Percentiles rank a stretch among this genome's conserved stretches.
Conservation (phyloP, 2,329 filamentous ascomycete genomes). For the Coleophoma cylindrospora region DNA sequence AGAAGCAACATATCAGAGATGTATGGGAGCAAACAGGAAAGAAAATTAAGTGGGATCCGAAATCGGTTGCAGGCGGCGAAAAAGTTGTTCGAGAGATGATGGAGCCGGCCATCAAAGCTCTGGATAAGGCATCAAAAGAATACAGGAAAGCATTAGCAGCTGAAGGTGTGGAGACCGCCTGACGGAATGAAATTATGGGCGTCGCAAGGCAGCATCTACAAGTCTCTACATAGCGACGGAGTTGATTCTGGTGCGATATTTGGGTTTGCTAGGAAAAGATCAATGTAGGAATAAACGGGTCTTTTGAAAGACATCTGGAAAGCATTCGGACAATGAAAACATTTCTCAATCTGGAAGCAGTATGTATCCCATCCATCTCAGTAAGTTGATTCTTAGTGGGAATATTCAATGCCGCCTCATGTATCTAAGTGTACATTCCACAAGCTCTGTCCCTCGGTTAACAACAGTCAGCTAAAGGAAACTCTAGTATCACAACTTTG, state of each 20-base stretch:
- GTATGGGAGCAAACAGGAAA: conserved; percentile 69
- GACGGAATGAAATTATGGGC: background rate
- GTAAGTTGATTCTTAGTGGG: no score
- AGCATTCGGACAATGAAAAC: no score
- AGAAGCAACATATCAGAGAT: conserved; percentile 66
- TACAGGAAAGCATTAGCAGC: conserved; percentile 70
- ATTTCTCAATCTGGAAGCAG: no score
- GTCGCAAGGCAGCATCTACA: background rate
- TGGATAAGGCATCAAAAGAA: conserved; percentile 64
- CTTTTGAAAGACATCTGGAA: no score
- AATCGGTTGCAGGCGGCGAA: conserved; percentile 67
- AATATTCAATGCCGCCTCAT: no score
- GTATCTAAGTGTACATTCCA: no score
- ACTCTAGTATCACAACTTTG: no score
- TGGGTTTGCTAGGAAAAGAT: no score
- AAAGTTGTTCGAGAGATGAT: conserved; percentile 73
- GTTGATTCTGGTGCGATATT: conserved; percentile 7
- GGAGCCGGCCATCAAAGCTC: conserved; percentile 64
- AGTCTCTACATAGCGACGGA: conserved; percentile 19
- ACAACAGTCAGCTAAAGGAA: no score
- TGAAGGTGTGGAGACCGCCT: conserved; percentile 31
- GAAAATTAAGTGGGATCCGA: conserved; percentile 64
- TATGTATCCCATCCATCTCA: no score
- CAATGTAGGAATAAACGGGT: no score
- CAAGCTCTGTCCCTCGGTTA: no score